These are phyloP conservation scores for Cyclotella kingstonii DNA, from an alignment of 108 stramenopile species.

Conservation along the genomic window DNA sequence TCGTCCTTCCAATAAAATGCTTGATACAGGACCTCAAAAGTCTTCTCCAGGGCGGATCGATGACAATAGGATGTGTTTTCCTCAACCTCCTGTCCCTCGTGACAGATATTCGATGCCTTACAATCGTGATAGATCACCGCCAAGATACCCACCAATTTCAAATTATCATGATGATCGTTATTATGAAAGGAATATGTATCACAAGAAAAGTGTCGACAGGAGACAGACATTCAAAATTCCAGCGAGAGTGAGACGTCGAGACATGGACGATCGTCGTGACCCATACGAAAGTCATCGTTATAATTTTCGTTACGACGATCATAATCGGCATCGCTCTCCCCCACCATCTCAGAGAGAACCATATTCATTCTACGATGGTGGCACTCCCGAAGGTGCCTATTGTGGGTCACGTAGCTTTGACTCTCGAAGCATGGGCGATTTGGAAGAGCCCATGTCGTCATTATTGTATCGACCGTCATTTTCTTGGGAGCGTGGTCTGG, in stretches of 20 bases:
- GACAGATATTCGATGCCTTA: too few relatives aligned
- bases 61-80: too few relatives aligned
- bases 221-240: background rate
- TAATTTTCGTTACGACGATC: background rate
- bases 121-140: too few relatives aligned
- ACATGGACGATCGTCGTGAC: constrained; percentile 6
- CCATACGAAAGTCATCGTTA: constrained; percentile 1
- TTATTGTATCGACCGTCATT: constrained; percentile 27
- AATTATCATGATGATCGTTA: background rate
- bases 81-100: too few relatives aligned
- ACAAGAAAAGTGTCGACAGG: background rate
- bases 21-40: background rate
- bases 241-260: background rate
- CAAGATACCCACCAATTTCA: too few relatives aligned
- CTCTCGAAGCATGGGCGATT: constrained; percentile 27
- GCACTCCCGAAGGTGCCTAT: constrained; percentile 6
- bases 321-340: constrained; percentile 1
- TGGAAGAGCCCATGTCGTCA: constrained; percentile 20
- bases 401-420: constrained; percentile 20
- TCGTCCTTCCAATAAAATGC: background rate
- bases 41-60: too few relatives aligned
- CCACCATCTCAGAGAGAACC: constrained; percentile 2
- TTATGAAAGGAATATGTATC: background rate
- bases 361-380: constrained; percentile 1
- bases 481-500: constrained; percentile 33